Evolutionary conservation across 1,139 yeast genomes (phyloP).

Genomic region (Suhomyces bokatorum): DNA sequence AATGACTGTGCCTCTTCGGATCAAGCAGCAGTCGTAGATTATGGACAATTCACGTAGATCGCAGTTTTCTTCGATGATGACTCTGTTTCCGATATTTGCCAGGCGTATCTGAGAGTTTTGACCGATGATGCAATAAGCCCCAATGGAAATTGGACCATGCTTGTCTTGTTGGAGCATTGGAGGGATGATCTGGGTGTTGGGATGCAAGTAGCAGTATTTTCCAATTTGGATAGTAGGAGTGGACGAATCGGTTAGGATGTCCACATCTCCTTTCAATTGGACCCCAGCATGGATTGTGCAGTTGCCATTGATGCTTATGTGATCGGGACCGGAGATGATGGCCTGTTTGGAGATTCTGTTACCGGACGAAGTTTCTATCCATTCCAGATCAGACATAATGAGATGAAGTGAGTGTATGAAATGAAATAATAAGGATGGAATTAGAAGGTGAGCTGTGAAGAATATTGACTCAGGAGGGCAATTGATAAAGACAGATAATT

Average conservation of each 20-base stretch:
- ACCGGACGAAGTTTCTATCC: conserved; percentile 54
- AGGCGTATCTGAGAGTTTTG: conserved; percentile 37
- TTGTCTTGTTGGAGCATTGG: conserved; percentile 23
- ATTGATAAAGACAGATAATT: no score
- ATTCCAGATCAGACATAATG: not conserved
- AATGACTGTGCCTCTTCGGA: conserved; percentile 48
- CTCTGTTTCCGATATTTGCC: conserved; percentile 59
- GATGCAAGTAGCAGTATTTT: conserved; percentile 45
- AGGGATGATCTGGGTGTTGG: conserved; percentile 32
- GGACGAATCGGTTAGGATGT: conserved; percentile 3
- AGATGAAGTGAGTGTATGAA: not conserved
- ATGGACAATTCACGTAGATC: conserved; percentile 44
- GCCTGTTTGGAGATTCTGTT: conserved; percentile 58
- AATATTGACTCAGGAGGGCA: no score
- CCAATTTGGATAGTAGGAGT: conserved; percentile 49
- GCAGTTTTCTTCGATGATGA: conserved; percentile 49
- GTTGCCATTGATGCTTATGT: conserved; percentile 34
- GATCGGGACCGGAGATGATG: conserved; percentile 24
- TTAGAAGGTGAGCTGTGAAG: not conserved
- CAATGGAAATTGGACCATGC: conserved; percentile 46
- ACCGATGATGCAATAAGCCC: conserved; percentile 61
- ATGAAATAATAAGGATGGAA: not conserved
- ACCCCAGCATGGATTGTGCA: conserved; percentile 32
- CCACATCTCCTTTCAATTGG: conserved; percentile 25
- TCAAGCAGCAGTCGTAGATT: conserved; percentile 63